Conservation (phyloP, 352 stramenopile species). For the Phytophthora colocasiae region DNA sequence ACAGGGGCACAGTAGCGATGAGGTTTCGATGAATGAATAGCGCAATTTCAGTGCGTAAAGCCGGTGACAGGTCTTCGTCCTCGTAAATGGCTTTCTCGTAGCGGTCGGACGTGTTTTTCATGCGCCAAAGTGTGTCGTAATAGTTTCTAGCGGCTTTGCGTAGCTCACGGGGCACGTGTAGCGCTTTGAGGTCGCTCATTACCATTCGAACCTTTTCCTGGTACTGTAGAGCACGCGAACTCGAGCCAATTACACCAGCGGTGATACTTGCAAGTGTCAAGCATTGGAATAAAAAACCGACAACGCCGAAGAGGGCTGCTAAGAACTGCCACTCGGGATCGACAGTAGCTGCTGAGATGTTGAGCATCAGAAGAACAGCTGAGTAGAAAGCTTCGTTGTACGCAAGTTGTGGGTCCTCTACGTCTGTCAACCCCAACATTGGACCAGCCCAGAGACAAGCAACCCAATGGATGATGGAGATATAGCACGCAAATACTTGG, state of each 20-base stretch:
- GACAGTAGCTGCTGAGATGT: conserved; percentile 53
- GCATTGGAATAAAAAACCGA: conserved; percentile 62
- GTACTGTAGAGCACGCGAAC: conserved; percentile 60
- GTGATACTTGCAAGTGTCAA: conserved; percentile 64
- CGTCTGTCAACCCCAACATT: conserved; percentile 35
- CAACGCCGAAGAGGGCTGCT: conserved; percentile 44
- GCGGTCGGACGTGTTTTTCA: conserved; percentile 73
- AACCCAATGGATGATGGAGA: conserved; percentile 71
- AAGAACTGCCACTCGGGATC: conserved; percentile 50
- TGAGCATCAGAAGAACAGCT: conserved; percentile 53
- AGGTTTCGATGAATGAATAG: conserved; percentile 67
- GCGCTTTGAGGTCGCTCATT: conserved; percentile 70
- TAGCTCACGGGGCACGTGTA: conserved; percentile 60
- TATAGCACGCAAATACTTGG: conserved; percentile 62
- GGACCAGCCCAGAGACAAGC: conserved; percentile 58
- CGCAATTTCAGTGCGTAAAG: conserved; percentile 62
- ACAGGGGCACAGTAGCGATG: conserved; percentile 62
- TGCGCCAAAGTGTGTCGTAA: conserved; percentile 71
- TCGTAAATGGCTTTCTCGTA: conserved; percentile 79
- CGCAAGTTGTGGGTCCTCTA: conserved; percentile 44
- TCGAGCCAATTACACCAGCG: conserved; percentile 52
- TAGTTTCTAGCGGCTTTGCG: conserved; percentile 63
- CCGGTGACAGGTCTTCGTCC: conserved; percentile 65
- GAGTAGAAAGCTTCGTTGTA: conserved; percentile 62
- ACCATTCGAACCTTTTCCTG: conserved; percentile 68